Base-by-base conservation (phyloP, 202 grass and related monocot species). In the Zizania palustris region DNA sequence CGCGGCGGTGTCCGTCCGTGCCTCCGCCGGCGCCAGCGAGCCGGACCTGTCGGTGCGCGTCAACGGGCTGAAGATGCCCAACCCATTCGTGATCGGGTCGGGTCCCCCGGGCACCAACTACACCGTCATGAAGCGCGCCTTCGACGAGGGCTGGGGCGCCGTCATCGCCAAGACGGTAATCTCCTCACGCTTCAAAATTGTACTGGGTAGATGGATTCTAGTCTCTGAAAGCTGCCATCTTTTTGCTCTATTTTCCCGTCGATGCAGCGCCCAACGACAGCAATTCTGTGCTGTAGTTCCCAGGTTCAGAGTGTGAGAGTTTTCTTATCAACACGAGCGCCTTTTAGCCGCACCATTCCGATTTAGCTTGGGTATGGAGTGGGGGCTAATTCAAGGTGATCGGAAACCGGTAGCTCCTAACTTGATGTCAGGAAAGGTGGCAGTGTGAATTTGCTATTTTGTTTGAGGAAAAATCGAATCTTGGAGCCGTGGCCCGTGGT, bases 41-140 rank as follows among this genome's bases (percentile, higher is more conserved):
- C 96, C 96, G 20, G 96, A 95, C 74, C 82, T 95, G 16, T 92
- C 89, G 21, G 87, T 95, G 67, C 84, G 76, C 80, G 96, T 98
- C 71, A 98, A 98, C 85, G 96, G 96, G 36, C 76, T 98, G 83
- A 78, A 89, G 80, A 88, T 98, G 96, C 91, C 89, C 38, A 98
- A 98, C 57, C 96, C 96, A 59, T 98, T 98, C 84, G 96, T 98
- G 75, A 98, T 98, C 85, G 96, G 91, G 51, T 98, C 96, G 62
- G 95, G 91, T 3, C 96, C 96, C 11, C 91, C 96, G 5, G 91
- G 96, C 46, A 98, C 96, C 85, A 98, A 98, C 67, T 95, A 95
- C 86, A 95, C 96, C 70, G 96, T 98, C 73, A 98, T 95, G 96
- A 98, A 92, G 84, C 85, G 96, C 61, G 96, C 96, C 80, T 98